Percentiles rank a stretch among this genome's conserved stretches.
Conservation (phyloP, 805 yeast genomes). For the Candida railenensis region DNA sequence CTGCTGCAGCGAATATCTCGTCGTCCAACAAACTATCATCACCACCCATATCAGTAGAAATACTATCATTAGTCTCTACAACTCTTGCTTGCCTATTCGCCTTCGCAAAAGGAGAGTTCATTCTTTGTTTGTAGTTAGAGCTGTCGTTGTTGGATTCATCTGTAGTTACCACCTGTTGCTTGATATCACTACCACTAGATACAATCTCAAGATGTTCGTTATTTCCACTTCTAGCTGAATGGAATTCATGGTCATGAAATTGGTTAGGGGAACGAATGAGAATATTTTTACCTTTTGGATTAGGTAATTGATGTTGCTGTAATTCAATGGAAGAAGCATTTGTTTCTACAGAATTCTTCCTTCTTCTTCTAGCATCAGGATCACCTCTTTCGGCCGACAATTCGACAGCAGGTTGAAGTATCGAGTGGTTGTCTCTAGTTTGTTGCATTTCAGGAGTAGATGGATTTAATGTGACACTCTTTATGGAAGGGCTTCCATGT, state of each 20-base stretch:
- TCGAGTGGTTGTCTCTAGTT: background rate
- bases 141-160: slow-evolving; percentile 14
- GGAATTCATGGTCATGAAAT: slow-evolving; percentile 32
- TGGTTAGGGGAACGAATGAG: slow-evolving; percentile 40
- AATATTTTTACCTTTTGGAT: slow-evolving; percentile 26
- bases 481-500: background rate
- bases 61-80: slow-evolving; percentile 34
- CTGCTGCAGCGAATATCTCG: background rate
- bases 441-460: slow-evolving; percentile 2
- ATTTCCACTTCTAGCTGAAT: slow-evolving; percentile 10
- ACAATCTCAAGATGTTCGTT: slow-evolving; percentile 3
- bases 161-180: slow-evolving; percentile 6
- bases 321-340: background rate
- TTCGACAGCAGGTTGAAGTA: slow-evolving; percentile 15
- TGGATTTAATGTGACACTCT: background rate
- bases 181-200: background rate
- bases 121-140: slow-evolving; percentile 23
- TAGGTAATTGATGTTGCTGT: slow-evolving; percentile 1
- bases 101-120: slow-evolving; percentile 41
- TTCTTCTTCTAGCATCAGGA: background rate
- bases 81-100: slow-evolving; percentile 46
- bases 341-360: background rate
- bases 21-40: slow-evolving; percentile 8
- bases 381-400: slow-evolving; percentile 7
- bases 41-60: slow-evolving; percentile 1